Base-by-base conservation (phyloP, 306 rosid genomes). In the Begonia masoniana region DNA sequence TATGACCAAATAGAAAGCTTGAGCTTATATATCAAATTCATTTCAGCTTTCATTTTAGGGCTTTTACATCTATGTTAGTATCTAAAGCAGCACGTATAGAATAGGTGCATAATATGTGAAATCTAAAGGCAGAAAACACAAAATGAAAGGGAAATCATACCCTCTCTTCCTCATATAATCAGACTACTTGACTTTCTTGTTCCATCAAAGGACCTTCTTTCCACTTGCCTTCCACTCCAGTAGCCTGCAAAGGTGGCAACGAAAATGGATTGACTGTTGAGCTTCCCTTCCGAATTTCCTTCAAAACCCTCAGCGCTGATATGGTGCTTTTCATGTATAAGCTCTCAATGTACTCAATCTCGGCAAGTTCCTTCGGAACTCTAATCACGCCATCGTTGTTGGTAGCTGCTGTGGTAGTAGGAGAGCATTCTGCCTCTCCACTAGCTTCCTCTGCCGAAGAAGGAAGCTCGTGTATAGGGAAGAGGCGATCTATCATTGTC, bases 221-320 rank as follows among this genome's bases (percentile, higher is more conserved):
- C 85, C 85, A 82, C 62, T 72, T 61, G 54, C 78, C 93, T 51
- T 75, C 94, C 43, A 80, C 15, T 9, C 73, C 88, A 65, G 61
- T 71, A 3, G 54, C 55, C 60, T 84, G 80, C 71, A 88, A 59
- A 0, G 97, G 97, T 31, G 97, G 97, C 84, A 88, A 76, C 3
- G 97, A 88, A 54, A 88, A 88, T 53, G 59, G 71, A 50, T 87
- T 76, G 11, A 88, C 95, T 3, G 97, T 88, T 3, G 97, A 88
- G 76, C 97, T 88, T 64, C 80, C 76, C 6, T 93, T 88, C 63
- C 97, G 59, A 68, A 88, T 88, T 67, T 88, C 93, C 85, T 84
- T 79, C 75, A 88, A 55, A 74, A 78, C 82, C 55, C 78, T 78
- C 70, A 88, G 68, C 4, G 97, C 97, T 10, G 93, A 69, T 43